A percentile compares a stretch with the other conserved stretches of the same genome.
Conservation (phyloP, 1,284 basidiomycete genomes). For the Tylopilus microsporus region DNA sequence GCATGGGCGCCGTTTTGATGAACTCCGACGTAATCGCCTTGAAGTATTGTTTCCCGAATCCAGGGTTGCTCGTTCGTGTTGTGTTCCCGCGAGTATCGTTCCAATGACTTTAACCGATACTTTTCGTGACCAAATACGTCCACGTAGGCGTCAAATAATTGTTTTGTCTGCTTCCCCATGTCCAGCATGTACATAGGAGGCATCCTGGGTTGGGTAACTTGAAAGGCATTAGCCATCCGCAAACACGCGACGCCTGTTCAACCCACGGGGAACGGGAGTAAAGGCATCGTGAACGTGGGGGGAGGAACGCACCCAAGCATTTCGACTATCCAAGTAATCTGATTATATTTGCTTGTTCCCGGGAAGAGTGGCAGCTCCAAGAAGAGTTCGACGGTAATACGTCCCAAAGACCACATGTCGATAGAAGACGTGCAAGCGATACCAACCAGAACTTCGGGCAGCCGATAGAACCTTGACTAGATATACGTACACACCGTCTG, state of each 20-base stretch:
- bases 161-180: conserved; percentile 89
- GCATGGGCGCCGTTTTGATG: conserved; percentile 91
- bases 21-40: conserved; percentile 94
- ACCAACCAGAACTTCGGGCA: conserved; percentile 93
- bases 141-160: conserved; percentile 86
- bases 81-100: conserved; percentile 94
- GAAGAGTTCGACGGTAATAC: conserved; percentile 97
- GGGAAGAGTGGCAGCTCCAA: conserved; percentile 94
- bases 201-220: conserved; percentile 53
- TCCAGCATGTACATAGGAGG: conserved; percentile 94
- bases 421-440: conserved; percentile 92
- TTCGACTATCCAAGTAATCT: conserved; percentile 92
- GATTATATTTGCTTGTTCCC: conserved; percentile 98
- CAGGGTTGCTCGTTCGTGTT: conserved; percentile 94
- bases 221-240: conserved; percentile 7
- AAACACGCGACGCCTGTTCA: not conserved
- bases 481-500: conserved; percentile 99
- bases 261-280: not conserved
- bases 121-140: conserved; percentile 85
- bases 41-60: conserved; percentile 98
- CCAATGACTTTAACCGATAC: conserved; percentile 85
- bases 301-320: conserved; percentile 81
- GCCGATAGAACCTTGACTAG: conserved; percentile 97
- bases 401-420: conserved; percentile 94
- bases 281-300: not conserved